Evolutionary conservation across 169 alveolate species (phyloP).

Genomic region (Eimeria necatrix): DNA sequence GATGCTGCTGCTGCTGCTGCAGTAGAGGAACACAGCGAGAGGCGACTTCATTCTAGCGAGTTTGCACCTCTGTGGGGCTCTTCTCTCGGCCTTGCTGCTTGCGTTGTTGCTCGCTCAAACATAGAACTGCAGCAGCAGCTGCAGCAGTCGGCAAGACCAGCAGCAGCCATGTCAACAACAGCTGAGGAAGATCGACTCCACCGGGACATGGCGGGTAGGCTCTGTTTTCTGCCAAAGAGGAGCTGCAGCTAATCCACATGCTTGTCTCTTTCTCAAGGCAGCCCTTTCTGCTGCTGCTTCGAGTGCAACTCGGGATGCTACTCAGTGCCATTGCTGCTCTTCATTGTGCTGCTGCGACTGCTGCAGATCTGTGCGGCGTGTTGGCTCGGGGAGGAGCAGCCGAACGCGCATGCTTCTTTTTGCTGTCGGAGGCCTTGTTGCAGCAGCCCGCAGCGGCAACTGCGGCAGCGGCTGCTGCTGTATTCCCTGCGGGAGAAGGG

Average conservation of each 20-base stretch:
- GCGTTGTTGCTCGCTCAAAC: not conserved
- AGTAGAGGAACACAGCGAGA: not conserved
- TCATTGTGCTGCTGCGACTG: not conserved
- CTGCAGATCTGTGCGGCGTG: slow-evolving; percentile 41
- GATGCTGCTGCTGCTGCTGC: slow-evolving; percentile 17
- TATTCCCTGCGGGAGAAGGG: not conserved
- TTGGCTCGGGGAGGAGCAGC: slow-evolving; percentile 50
- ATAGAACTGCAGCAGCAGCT: slow-evolving; percentile 41
- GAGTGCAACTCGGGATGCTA: not conserved
- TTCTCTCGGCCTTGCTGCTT: slow-evolving; percentile 64
- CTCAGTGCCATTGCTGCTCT: not conserved
- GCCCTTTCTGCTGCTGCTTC: slow-evolving; percentile 25
- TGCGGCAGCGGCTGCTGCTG: slow-evolving; percentile 38
- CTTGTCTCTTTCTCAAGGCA: not conserved
- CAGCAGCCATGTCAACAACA: not conserved
- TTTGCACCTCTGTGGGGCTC: slow-evolving; percentile 52
- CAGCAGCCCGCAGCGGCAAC: slow-evolving; percentile 15
- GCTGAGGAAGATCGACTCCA: slow-evolving; percentile 24
- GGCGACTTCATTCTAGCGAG: not conserved
- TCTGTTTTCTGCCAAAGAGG: not conserved
- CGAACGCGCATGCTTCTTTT: slow-evolving; percentile 57
- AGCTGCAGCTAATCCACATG: not conserved
- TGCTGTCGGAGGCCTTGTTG: slow-evolving; percentile 60
- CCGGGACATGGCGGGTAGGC: slow-evolving; percentile 32
- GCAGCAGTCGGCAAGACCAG: not conserved